Percentiles rank a stretch among this genome's conserved stretches.
Evolutionary conservation across 2,329 filamentous ascomycete species (phyloP).

Genomic region (Aschersonia sp.): DNA sequence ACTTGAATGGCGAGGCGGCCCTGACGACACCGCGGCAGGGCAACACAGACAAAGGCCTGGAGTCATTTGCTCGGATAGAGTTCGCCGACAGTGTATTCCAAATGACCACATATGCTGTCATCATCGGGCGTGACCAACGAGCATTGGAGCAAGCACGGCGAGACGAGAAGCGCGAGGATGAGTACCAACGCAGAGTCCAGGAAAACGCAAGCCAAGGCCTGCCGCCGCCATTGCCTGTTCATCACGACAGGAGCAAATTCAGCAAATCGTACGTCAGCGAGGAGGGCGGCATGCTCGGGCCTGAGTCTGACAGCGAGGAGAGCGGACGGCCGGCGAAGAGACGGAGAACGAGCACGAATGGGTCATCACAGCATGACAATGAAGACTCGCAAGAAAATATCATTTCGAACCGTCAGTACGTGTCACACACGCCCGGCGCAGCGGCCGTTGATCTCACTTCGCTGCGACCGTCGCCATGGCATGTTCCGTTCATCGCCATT

Average conservation of each 20-base stretch:
- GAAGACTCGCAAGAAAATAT: slow-evolving; percentile 30
- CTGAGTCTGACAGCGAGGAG: slow-evolving; percentile 42
- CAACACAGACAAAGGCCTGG: slow-evolving; percentile 26
- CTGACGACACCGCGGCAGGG: slow-evolving; percentile 18
- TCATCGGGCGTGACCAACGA: slow-evolving; percentile 56
- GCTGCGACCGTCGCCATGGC: slow-evolving; percentile 44
- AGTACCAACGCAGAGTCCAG: slow-evolving; percentile 27
- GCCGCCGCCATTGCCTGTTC: slow-evolving; percentile 34
- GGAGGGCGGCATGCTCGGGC: slow-evolving; percentile 53
- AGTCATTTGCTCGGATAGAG: slow-evolving; percentile 46
- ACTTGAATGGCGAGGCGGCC: slow-evolving; percentile 11
- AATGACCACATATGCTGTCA: slow-evolving; percentile 60
- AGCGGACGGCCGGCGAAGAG: slow-evolving; percentile 30
- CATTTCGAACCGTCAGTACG: slow-evolving; percentile 43
- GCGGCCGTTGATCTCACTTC: slow-evolving; percentile 44
- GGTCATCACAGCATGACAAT: slow-evolving; percentile 26
- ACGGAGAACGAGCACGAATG: slow-evolving; percentile 29
- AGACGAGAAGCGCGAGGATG: slow-evolving; percentile 32
- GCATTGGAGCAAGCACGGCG: slow-evolving; percentile 40
- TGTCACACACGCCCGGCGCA: slow-evolving; percentile 44
- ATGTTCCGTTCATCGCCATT: slow-evolving; percentile 54
- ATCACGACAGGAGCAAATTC: slow-evolving; percentile 37
- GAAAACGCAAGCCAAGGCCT: slow-evolving; percentile 33
- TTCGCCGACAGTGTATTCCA: slow-evolving; percentile 67
- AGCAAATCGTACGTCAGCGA: slow-evolving; percentile 55